A percentile compares a stretch with the other conserved stretches of the same genome.
Evolutionary conservation across 345 rosid species (phyloP).

Genomic region (Turnera subulata): DNA sequence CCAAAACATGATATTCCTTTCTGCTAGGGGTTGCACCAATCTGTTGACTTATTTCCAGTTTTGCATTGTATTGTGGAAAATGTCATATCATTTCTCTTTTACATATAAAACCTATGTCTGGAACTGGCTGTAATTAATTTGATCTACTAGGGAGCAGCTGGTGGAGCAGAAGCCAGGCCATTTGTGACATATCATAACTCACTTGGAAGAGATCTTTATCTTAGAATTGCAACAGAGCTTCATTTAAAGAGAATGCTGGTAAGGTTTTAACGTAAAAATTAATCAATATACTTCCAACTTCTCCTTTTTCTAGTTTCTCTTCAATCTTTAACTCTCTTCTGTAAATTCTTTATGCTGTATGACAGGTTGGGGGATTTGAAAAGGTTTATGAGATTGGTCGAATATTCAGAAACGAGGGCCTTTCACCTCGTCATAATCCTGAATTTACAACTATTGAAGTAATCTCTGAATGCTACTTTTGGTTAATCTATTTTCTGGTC

Average conservation of each 20-base stretch:
- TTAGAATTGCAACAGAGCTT: slow-evolving; percentile 96
- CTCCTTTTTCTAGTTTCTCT: slow-evolving; percentile 10
- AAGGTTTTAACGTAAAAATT: slow-evolving; percentile 12
- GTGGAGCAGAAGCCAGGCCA: slow-evolving; percentile 99
- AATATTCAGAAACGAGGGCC: slow-evolving; percentile 94
- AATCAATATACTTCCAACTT: slow-evolving; percentile 1
- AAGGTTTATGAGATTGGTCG: slow-evolving; percentile 95
- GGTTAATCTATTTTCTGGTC: not conserved
- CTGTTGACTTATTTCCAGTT: too few species aligned
- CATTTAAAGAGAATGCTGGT: slow-evolving; percentile 98
- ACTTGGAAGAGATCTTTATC: slow-evolving; percentile 83
- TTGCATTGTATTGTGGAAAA: not conserved
- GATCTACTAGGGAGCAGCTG: slow-evolving; percentile 88
- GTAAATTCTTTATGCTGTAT: slow-evolving; percentile 11
- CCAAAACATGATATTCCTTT: not conserved
- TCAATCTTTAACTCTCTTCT: slow-evolving; percentile 8
- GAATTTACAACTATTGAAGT: slow-evolving; percentile 99
- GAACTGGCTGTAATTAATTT: slow-evolving; percentile 40
- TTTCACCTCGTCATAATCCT: slow-evolving; percentile 97
- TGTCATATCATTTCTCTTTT: not conserved
- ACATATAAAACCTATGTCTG: not conserved
- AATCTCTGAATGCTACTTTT: slow-evolving; percentile 18
- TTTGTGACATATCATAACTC: slow-evolving; percentile 92
- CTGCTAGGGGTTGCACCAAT: not conserved
- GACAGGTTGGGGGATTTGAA: slow-evolving; percentile 97